phyloP scores from a whole-genome alignment of 2,329 filamentous ascomycete genomes.

The Ophiostoma angusticollis region DNA sequence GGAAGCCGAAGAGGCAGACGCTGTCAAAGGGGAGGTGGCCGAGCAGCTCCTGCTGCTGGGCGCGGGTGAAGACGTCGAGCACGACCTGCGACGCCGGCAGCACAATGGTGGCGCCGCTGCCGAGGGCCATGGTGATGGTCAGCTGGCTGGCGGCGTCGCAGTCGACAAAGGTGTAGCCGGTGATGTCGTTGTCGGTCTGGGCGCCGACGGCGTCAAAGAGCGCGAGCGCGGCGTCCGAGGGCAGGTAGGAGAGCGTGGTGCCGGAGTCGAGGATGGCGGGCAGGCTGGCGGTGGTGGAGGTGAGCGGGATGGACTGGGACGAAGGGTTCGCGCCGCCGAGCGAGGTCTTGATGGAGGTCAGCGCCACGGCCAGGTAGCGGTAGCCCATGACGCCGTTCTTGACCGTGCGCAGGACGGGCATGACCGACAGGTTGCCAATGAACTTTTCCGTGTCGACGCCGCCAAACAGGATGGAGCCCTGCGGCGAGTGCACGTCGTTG shows the following conservation, averaged over 20 bases:
- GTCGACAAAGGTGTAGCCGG: slow-evolving; percentile 27
- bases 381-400: slow-evolving; percentile 25
- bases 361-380: slow-evolving; percentile 27
- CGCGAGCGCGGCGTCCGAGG: slow-evolving; percentile 31
- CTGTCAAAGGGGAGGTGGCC: slow-evolving; percentile 26
- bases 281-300: no score
- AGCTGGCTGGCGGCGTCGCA: slow-evolving; percentile 22
- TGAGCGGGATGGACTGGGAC: neutral
- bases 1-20: slow-evolving; percentile 44
- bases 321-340: slow-evolving; percentile 11
- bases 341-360: slow-evolving; percentile 23
- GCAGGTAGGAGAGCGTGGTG: slow-evolving; percentile 51
- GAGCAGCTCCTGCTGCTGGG: slow-evolving; percentile 15
- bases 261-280: slow-evolving; percentile 56
- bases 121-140: slow-evolving; percentile 23
- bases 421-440: slow-evolving; percentile 38
- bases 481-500: slow-evolving; percentile 39
- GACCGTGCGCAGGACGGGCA: slow-evolving; percentile 38
- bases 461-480: slow-evolving; percentile 55
- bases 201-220: slow-evolving; percentile 28
- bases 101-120: slow-evolving; percentile 14
- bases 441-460: slow-evolving; percentile 58
- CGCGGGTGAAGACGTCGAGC: slow-evolving; percentile 23
- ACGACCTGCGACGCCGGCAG: slow-evolving; percentile 27
- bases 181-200: slow-evolving; percentile 23